Evolutionary conservation across 2,329 filamentous ascomycete genomes (phyloP), one percentile per base, ranked within the genome.

Genomic region (Westerdykella ornata): DNA sequence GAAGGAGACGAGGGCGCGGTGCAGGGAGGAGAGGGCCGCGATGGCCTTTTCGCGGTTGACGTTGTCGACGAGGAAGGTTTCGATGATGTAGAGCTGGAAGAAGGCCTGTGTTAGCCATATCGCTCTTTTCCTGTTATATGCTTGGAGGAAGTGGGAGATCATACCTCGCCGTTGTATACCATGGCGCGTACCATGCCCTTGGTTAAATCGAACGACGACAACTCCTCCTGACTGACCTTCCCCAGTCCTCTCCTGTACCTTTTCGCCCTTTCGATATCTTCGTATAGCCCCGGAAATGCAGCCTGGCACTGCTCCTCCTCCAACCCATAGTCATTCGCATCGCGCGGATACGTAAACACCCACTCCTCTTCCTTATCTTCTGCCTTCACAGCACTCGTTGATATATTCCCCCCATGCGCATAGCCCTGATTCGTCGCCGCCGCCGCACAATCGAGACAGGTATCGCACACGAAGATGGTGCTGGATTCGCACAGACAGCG

Each of bases 141-240:
- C 20, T 3, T 9, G 22, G 22, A 9, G 20, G 7, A 4, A 26
- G 3, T 9, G 20, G 37, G 28, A 32, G 7, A 5, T 2, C 6
- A 14, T 28, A 44, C 60, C 56, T 62, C 51, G 43, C 55, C 46
- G 41, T 61, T 46, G 37, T 49, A 59, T 13, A 63, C 46, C 53
- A 63, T 54, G 22, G 49, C 58, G 13, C 58, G 52, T 35, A 63
- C 59, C 58, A 62, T 62, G 34, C 60, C 58, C 42, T 62, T 61
- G 17, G 53, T 53, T 22, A 60, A 39, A 16, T 55, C 52, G 35
- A 61, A 58, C 37, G 54, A 56, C 14, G 47, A 45, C 38, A 62
- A 40, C 19, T 62, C 54, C 35, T 45, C 40, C 44, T 58, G 47
- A 2, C 49, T 57, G 35, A 62, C 51, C 39, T 57, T 57, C 15